These are phyloP conservation scores for Boletus insuetus DNA, from an alignment of 768 basidiomycete species.

Conservation along the genomic window DNA sequence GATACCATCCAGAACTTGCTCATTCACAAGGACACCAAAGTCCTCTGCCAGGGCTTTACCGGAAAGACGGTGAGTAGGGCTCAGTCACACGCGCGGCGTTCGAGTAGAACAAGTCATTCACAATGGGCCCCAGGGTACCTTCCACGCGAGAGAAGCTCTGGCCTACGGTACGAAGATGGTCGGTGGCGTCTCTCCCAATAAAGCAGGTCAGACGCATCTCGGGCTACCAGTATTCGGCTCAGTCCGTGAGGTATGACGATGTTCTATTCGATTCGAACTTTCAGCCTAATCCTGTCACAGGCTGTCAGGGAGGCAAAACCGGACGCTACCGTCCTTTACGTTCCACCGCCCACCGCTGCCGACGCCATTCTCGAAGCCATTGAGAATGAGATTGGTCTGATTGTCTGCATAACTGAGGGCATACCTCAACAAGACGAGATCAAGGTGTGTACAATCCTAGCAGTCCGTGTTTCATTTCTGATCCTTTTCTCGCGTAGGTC, in stretches of 20 bases:
- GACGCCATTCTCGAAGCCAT: conserved; percentile 99
- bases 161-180: conserved; percentile 97
- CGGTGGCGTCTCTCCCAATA: conserved; percentile 94
- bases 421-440: conserved; percentile 98
- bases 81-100: not conserved
- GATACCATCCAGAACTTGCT: conserved; percentile 89
- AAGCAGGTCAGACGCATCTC: conserved; percentile 93
- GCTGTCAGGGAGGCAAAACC: conserved; percentile 84
- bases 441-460: conserved; percentile 46
- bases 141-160: conserved; percentile 91
- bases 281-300: conserved; percentile 38
- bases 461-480: not conserved
- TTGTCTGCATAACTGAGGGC: conserved; percentile 98
- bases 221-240: conserved; percentile 92
- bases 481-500: conserved; percentile 48
- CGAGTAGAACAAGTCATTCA: conserved; percentile 1
- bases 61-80: conserved; percentile 80
- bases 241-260: conserved; percentile 72
- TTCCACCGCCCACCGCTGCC: conserved; percentile 93
- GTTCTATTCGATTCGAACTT: not conserved
- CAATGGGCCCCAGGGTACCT: conserved; percentile 68
- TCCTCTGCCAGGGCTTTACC: conserved; percentile 89
- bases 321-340: conserved; percentile 95
- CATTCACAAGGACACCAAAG: conserved; percentile 93
- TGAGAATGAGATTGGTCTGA: conserved; percentile 95